A percentile compares a stretch with the other conserved stretches of the same genome.
Conservation (phyloP, 768 basidiomycete species). For the Mycena rosella region DNA sequence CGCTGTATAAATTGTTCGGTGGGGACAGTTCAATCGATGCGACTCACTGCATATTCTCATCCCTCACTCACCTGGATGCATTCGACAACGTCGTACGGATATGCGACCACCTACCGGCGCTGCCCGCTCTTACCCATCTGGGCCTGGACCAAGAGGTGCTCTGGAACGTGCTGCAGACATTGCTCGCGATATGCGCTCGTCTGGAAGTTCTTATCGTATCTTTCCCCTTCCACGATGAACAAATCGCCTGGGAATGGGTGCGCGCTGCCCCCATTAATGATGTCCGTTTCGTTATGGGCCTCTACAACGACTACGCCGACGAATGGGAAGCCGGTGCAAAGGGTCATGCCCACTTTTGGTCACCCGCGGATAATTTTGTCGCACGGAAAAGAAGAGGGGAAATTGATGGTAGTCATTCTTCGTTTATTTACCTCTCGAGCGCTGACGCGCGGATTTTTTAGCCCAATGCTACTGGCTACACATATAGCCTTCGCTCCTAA, state of each 20-base stretch:
- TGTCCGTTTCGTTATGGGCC: not conserved
- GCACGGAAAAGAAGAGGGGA: not conserved
- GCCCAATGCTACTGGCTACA: no score
- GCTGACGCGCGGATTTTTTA: no score
- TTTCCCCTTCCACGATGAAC: no score
- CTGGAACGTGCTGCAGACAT: not conserved
- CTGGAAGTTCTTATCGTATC: not conserved
- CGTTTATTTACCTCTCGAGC: no score
- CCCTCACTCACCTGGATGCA: not conserved
- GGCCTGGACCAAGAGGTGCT: not conserved
- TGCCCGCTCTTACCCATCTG: not conserved
- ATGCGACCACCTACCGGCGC: not conserved
- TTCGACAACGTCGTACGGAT: not conserved
- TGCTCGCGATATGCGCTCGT: not conserved
- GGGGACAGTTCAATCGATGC: not conserved
- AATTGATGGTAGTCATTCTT: not conserved
- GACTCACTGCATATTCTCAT: not conserved
- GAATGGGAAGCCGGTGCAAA: not conserved
- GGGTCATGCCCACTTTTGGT: not conserved
- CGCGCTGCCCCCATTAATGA: not conserved
- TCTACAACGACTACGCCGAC: not conserved
- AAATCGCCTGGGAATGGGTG: not conserved
- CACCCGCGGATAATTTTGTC: not conserved
- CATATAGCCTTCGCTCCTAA: no score
- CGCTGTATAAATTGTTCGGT: not conserved